Base-by-base conservation (phyloP, 805 yeast species). In the fission yeast (Schizosaccharomyces pombe) region DNA sequence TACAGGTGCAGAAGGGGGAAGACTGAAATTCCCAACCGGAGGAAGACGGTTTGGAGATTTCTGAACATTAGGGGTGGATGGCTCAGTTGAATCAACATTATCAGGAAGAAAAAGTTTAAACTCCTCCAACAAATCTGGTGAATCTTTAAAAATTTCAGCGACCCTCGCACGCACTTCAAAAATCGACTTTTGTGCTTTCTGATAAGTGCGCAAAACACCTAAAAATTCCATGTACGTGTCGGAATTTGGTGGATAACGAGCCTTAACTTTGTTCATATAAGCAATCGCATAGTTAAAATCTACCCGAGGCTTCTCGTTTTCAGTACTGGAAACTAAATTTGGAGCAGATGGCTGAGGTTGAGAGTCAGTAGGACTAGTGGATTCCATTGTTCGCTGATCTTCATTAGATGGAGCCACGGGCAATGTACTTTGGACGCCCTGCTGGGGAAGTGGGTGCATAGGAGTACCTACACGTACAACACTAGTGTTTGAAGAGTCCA, bases 231-330 rank as follows among this genome's bases (percentile, higher is more conserved):
- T 91, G 71, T 91, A 91, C 56, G 87, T 85, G 62, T 87, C 96
- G 0, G 98, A 98, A 65, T 87, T 94, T 62, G 79, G 76, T 19
- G 94, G 82, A 65, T 85, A 91, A 58, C 97, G 76, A 55, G 86
- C 87, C 66, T 93, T 93, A 64, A 91, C 91, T 68, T 87, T 86
- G 70, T 91, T 91, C 57, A 91, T 98, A 63, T 91, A 91, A 60
- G 81, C 82, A 58, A 91, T 91, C 16, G 98, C 98, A 66, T 91
- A 96, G 65, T 89, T 87, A 71, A 91, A 89, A 69, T 91, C 97
- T 16, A 87, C 89, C 52, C 93, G 95, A 5, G 49, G 49, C 5
- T 43, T 43, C 26, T n/a, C n/a, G n/a, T n/a, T n/a, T n/a, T n/a
- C n/a, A n/a, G n/a, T n/a, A n/a, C n/a, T n/a, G n/a, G n/a, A n/a